Conservation (phyloP, 2,329 filamentous ascomycete genomes). For the Colletotrichum cordylinicola region DNA sequence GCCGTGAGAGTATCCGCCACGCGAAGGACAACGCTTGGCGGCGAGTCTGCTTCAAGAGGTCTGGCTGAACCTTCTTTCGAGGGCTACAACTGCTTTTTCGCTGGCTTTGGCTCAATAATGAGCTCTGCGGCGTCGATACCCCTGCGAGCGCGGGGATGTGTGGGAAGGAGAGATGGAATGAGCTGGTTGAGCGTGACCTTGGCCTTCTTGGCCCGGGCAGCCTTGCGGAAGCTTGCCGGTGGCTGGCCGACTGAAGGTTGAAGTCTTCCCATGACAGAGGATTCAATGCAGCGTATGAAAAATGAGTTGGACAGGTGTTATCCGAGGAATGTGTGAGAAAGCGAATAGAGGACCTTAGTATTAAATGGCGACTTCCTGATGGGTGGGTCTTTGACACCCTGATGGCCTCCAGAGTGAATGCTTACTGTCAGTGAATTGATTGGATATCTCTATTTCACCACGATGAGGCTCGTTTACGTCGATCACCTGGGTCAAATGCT, state of each 20-base stretch:
- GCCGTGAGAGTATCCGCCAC: constrained; percentile 59
- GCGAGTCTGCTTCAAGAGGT: not conserved
- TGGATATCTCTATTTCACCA: not conserved
- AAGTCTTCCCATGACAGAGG: constrained; percentile 5
- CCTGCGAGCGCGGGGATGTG: constrained; percentile 58
- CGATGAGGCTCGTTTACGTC: not conserved
- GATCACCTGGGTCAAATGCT: not conserved
- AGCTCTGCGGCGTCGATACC: constrained; percentile 60
- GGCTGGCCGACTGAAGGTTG: constrained; percentile 20
- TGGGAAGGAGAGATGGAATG: constrained; percentile 60
- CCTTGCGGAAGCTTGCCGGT: constrained; percentile 17
- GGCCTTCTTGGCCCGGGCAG: constrained; percentile 58
- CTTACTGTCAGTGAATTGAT: not conserved
- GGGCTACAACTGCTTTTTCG: not conserved
- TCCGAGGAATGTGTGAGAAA: not conserved
- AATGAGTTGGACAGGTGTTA: not conserved
- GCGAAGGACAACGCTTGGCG: constrained; percentile 48
- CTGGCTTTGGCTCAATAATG: constrained; percentile 36
- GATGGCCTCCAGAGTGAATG: not conserved
- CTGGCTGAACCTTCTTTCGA: not conserved
- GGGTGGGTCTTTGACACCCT: not conserved
- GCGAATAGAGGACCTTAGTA: not conserved
- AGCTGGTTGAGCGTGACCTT: constrained; percentile 63
- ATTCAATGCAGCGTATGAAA: not conserved
- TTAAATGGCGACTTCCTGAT: not conserved